Evolutionary conservation across 352 stramenopile genomes (phyloP).

Genomic region (Albugo candida): DNA sequence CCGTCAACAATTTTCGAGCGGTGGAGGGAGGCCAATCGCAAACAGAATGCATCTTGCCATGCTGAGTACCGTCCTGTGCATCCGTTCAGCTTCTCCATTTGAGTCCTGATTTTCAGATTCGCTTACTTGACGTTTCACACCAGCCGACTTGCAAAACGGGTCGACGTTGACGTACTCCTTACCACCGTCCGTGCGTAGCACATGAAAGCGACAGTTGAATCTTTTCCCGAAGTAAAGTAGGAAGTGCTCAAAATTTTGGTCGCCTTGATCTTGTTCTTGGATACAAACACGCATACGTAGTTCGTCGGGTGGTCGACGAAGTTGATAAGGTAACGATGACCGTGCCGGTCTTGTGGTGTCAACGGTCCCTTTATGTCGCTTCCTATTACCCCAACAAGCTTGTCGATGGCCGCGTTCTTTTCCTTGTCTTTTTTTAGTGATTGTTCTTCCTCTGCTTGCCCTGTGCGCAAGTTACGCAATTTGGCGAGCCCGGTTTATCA

Average conservation of each 20-base stretch:
- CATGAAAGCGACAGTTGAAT: neutral
- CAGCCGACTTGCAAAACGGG: neutral
- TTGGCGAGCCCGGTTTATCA: neutral
- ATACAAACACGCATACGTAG: neutral
- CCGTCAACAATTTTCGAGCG: constrained; percentile 1
- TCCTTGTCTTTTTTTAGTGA: neutral
- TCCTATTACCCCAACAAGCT: neutral
- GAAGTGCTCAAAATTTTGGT: neutral
- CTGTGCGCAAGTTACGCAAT: neutral
- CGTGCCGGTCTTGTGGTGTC: neutral
- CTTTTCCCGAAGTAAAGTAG: neutral
- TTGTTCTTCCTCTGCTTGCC: neutral
- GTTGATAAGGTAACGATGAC: neutral
- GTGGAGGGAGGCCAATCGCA: neutral
- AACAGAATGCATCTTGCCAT: neutral
- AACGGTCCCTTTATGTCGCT: neutral
- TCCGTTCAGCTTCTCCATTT: neutral
- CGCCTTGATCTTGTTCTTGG: neutral
- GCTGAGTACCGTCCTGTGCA: neutral
- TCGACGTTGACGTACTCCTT: neutral
- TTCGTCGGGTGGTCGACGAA: neutral
- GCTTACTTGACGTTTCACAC: neutral
- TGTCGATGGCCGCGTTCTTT: neutral
- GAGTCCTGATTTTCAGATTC: neutral
- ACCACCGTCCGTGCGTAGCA: neutral